Evolutionary conservation across 208 protist genomes (phyloP).

Genomic region (Trypanosoma boissoni): DNA sequence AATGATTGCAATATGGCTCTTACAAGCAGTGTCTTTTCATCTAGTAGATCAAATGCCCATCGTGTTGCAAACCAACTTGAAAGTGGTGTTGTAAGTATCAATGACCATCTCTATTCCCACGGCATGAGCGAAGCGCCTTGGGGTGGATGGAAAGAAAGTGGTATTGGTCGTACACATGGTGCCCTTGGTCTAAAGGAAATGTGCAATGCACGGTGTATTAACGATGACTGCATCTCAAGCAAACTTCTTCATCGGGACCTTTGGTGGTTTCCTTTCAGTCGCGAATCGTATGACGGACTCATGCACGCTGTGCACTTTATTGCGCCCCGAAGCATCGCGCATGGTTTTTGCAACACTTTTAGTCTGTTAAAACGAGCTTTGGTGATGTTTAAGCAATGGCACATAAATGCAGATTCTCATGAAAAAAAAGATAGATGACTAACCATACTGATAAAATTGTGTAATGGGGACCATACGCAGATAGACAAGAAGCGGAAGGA

Average conservation of each 20-base stretch:
- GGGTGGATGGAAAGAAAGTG: conserved; percentile 88
- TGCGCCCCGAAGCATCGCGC: conserved; percentile 30
- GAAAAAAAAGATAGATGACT: neutral
- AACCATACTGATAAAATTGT: too few species aligned
- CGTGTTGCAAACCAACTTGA: conserved; percentile 52
- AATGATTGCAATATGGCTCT: conserved; percentile 77
- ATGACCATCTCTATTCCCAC: conserved; percentile 71
- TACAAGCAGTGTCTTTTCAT: conserved; percentile 77
- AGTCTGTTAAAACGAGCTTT: conserved; percentile 29
- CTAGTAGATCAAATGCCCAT: conserved; percentile 26
- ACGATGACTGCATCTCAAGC: conserved; percentile 41
- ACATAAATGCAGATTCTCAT: conserved; percentile 12
- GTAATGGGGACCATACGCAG: neutral
- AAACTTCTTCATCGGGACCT: conserved; percentile 47
- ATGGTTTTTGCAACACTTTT: conserved; percentile 25
- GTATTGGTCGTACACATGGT: conserved; percentile 84
- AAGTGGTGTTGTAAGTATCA: conserved; percentile 82
- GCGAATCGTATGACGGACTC: conserved; percentile 37
- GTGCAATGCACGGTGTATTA: conserved; percentile 85
- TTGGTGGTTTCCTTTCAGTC: conserved; percentile 76
- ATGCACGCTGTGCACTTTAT: conserved; percentile 28
- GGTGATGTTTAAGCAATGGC: conserved; percentile 65
- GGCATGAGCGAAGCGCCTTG: conserved; percentile 78
- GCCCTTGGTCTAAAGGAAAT: conserved; percentile 74
- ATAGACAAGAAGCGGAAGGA: neutral